A percentile compares a stretch with the other conserved stretches of the same genome.
These are phyloP conservation scores for Colletotrichum acutatum DNA, from an alignment of 2,329 filamentous ascomycete genomes.

Conservation along the genomic window DNA sequence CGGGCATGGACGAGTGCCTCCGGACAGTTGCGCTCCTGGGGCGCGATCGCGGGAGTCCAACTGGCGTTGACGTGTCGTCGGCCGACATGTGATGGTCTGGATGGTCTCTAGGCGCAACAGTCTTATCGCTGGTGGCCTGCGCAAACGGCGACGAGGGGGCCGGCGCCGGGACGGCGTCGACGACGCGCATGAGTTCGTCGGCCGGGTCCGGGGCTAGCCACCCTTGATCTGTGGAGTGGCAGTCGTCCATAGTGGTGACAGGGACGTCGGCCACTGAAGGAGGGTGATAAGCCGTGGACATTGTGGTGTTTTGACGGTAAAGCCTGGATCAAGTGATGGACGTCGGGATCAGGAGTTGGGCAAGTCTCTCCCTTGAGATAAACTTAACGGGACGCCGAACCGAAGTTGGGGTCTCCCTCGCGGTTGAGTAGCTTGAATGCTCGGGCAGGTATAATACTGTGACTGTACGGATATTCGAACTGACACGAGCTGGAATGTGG, in stretches of 20 bases:
- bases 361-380: not conserved
- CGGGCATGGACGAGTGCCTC: conserved; percentile 12
- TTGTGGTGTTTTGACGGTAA: not conserved
- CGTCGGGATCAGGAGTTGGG: not conserved
- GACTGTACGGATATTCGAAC: not conserved
- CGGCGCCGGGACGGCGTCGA: conserved; percentile 12
- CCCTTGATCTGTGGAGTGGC: not conserved
- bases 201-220: conserved; percentile 20
- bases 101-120: not conserved
- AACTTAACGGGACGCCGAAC: not conserved
- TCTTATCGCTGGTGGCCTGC: conserved; percentile 12
- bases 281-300: conserved; percentile 23
- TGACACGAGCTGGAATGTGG: not conserved
- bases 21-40: conserved; percentile 31
- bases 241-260: not conserved
- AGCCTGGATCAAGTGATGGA: not conserved
- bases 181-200: conserved; percentile 13
- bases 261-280: conserved; percentile 17
- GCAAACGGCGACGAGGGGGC: not conserved
- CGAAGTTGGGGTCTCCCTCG: not conserved
- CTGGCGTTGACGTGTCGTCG: conserved; percentile 19
- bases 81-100: conserved; percentile 26
- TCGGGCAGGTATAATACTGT: not conserved
- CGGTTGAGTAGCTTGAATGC: not conserved
- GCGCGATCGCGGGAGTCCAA: conserved; percentile 16